Evolutionary conservation across 2,329 filamentous ascomycete genomes (phyloP).

Genomic region (Hirsutella thompsonii): DNA sequence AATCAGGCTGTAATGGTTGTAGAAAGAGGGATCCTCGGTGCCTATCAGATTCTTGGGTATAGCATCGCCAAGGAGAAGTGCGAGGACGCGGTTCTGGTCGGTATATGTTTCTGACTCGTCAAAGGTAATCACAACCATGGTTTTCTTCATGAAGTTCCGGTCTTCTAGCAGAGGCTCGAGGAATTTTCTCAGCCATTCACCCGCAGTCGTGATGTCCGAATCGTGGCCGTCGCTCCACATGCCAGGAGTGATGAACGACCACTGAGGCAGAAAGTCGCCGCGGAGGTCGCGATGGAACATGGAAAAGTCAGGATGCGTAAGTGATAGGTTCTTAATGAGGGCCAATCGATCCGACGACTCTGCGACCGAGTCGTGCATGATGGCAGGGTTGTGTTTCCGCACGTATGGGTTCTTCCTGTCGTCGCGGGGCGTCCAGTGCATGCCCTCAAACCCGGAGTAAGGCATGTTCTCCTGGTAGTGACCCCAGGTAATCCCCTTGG

Average conservation of each 20-base stretch:
- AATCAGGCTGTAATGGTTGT: slow-evolving; percentile 60
- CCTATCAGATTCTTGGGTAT: slow-evolving; percentile 51
- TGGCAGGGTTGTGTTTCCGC: slow-evolving; percentile 62
- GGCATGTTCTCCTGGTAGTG: slow-evolving; percentile 71
- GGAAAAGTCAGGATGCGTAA: slow-evolving; percentile 26
- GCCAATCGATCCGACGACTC: slow-evolving; percentile 44
- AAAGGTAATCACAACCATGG: slow-evolving; percentile 64
- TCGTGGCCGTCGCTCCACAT: slow-evolving; percentile 71
- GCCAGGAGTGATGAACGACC: slow-evolving; percentile 60
- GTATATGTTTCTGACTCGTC: slow-evolving; percentile 65
- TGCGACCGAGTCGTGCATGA: slow-evolving; percentile 55
- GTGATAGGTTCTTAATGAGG: slow-evolving; percentile 58
- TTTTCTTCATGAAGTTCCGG: slow-evolving; percentile 60
- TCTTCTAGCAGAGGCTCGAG: slow-evolving; percentile 57
- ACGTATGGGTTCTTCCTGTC: slow-evolving; percentile 64
- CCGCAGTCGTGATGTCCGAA: slow-evolving; percentile 54
- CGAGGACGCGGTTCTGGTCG: slow-evolving; percentile 54
- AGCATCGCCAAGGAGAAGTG: slow-evolving; percentile 62
- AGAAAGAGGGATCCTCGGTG: slow-evolving; percentile 56
- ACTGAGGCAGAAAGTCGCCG: slow-evolving; percentile 53
- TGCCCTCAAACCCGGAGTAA: slow-evolving; percentile 59
- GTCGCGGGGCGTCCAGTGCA: slow-evolving; percentile 47
- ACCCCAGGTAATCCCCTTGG: slow-evolving; percentile 51
- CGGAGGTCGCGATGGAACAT: slow-evolving; percentile 56
- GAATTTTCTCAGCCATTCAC: slow-evolving; percentile 54